Conservation (phyloP, 2,329 filamentous ascomycete species). For the Neurospora sp. region DNA sequence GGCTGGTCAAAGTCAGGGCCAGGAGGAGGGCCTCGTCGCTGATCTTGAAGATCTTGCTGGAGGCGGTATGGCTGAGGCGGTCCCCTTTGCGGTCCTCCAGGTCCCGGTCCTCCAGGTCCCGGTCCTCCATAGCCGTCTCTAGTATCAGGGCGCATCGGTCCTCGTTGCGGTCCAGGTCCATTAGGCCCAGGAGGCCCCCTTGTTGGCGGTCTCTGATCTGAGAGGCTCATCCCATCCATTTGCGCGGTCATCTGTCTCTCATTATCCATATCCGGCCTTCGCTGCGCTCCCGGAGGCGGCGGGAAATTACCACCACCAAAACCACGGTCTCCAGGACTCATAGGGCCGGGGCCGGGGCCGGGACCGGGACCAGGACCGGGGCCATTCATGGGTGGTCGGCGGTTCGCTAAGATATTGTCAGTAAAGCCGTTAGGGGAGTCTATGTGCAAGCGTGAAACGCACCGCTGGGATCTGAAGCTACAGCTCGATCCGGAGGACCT, state of each 20-base stretch:
- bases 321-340: constrained; percentile 22
- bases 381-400: constrained; percentile 24
- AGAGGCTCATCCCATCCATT: constrained; percentile 32
- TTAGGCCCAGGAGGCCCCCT: constrained; percentile 20
- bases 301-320: constrained; percentile 33
- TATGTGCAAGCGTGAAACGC: constrained; percentile 16
- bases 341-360: constrained; percentile 5
- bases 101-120: constrained; percentile 13
- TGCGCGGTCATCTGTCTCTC: constrained; percentile 25
- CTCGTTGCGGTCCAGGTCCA: constrained; percentile 22
- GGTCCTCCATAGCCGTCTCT: constrained; percentile 19
- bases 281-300: constrained; percentile 30
- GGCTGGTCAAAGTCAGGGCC: constrained; percentile 18
- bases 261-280: constrained; percentile 30
- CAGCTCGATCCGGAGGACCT: constrained; percentile 28
- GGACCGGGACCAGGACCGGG: constrained; percentile 5
- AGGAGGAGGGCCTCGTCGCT: constrained; percentile 23
- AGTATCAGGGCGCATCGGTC: constrained; percentile 22
- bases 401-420: constrained; percentile 15
- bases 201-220: constrained; percentile 20
- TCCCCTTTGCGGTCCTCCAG: constrained; percentile 21
- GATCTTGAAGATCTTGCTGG: constrained; percentile 26
- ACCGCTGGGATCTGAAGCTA: constrained; percentile 33
- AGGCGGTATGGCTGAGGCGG: constrained; percentile 28
- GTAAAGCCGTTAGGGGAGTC: constrained; percentile 1